Evolutionary conservation across 192 early-diverging fungal species (phyloP), one percentile per base, ranked within the genome.

Genomic region (Obelidium mucronatum): DNA sequence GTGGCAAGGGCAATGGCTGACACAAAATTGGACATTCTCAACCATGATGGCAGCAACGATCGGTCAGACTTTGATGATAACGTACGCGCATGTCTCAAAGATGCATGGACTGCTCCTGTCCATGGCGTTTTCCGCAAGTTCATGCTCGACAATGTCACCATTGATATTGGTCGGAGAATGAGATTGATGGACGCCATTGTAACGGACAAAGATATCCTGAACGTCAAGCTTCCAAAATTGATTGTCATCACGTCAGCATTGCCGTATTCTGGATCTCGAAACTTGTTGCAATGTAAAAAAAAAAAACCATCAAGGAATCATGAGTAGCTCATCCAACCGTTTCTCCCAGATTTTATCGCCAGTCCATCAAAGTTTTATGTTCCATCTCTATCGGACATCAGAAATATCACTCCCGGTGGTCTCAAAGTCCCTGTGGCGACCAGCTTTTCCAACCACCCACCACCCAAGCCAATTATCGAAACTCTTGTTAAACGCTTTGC

Each of bases 1-100:
- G 26, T 74, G 13, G 22, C 72, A 13, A 56, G 72, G 26, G 72
- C 72, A 11, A 74, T 74, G 72, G 52, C 72, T 1, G 55, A 24
- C 39, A 58, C 72, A 30, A n/a, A 63, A 28, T 36, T 60, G 24
- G 72, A 74, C 44, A 35, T 24, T 15, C 13, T 74, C 58, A 48
- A 37, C 36, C n/a, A 22, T 17, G 60, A 74, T 26, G 26, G n/a
- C 35, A 8, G 19, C 13, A 40, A 36, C 11, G 13, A 24, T 35
- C n/a, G 42, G 8, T 28, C 37, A 13, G 72, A 74, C 31, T 74
- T 74, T 62, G 40, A 17, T 13, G 19, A 31, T 48, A 26, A n/a
- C 17, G 17, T 74, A 22, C 15, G 34, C 17, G 56, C 72, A 30
- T 56, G 40, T n/a, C 36, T 74, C 2, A n/a, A 48, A 15, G 72